Conservation (phyloP, 2,329 filamentous ascomycete species). For the Rhinocladiella mackenziei region DNA sequence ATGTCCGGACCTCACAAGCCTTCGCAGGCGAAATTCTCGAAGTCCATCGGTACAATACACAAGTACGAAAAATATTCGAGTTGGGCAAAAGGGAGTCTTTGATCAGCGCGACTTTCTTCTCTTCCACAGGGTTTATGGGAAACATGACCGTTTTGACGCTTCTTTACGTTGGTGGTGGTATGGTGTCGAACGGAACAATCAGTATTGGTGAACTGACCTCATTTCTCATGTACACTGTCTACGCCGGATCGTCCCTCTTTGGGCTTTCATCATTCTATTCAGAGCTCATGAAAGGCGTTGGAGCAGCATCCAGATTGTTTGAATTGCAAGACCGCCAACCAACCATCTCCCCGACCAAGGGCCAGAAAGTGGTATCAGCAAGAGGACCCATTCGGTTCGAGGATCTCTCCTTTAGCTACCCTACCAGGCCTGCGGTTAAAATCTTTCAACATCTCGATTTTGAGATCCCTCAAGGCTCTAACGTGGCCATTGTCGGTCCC, state of each 20-base stretch:
- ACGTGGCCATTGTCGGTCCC: conserved; percentile 93
- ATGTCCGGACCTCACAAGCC: conserved; percentile 92
- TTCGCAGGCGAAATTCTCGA: conserved; percentile 93
- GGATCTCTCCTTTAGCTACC: conserved; percentile 84
- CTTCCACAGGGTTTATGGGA: conserved; percentile 78
- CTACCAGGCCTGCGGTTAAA: conserved; percentile 81
- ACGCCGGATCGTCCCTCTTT: conserved; percentile 79
- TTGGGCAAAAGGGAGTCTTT: conserved; percentile 83
- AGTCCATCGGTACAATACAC: conserved; percentile 82
- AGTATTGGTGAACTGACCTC: conserved; percentile 88
- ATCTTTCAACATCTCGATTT: conserved; percentile 91
- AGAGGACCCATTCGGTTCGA: conserved; percentile 85
- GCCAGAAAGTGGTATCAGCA: conserved; percentile 72
- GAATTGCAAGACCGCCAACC: conserved; percentile 89
- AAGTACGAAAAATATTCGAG: conserved; percentile 86
- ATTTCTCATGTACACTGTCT: conserved; percentile 98
- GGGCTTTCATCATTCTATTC: conserved; percentile 95
- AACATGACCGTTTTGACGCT: conserved; percentile 95
- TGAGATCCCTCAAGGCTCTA: conserved; percentile 85
- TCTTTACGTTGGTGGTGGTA: conserved; percentile 82
- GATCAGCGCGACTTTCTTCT: conserved; percentile 87
- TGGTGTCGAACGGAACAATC: conserved; percentile 82
- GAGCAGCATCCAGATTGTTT: conserved; percentile 91
- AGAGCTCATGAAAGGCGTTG: conserved; percentile 97
- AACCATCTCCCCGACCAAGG: conserved; percentile 80